Base-by-base conservation (phyloP, 2,329 filamentous ascomycete species). In the Cytospora piceae region DNA sequence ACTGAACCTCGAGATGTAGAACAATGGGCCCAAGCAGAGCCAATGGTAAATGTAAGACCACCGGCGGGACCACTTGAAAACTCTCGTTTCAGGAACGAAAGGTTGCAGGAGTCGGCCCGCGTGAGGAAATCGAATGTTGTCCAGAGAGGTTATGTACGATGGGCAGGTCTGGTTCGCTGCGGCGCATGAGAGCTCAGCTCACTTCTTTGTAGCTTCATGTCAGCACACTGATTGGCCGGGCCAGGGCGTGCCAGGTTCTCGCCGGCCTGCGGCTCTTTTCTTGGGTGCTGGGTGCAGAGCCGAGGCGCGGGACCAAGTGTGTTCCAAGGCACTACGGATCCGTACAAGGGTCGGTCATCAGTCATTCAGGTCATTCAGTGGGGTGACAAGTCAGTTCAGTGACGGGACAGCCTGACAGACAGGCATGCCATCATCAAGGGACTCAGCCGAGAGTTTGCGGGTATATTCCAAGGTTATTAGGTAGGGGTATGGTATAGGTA, bases 41-140 rank as follows among this genome's bases (percentile, higher is more conserved):
- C 58, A 55, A 39, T 52, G 55, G 34, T 32, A 27, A 53, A 46
- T 61, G 55, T 67, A 55, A 64, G 56, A 42, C 65, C 65, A 67
- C 65, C 57, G 56, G 39, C 54, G 63, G 54, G 61, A 58, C 17
- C 54, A 56, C 49, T 52, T n/a, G 11, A 34, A 31, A 49, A 20
- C n/a, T 49, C 24, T 52, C 58, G 39, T 53, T 31, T 51, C 49
- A 17, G 32, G 9, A 60, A 37, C 34, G 57, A 58, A 56, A 57
- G 55, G 58, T 55, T 39, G 42, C 22, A 42, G 62, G 65, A 51
- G 53, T 49, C 14, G 27, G n/a, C 24, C 37, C 39, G 31, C 51
- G 27, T 39, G 55, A 53, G 39, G 17, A 32, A 52, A 56, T 59
- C 64, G 51, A 56, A 64, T 66, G 49, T 59, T 63, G 61, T 42